phyloP scores from a whole-genome alignment of 2,329 filamentous ascomycete species.

The Ophiostoma angusticollis region DNA sequence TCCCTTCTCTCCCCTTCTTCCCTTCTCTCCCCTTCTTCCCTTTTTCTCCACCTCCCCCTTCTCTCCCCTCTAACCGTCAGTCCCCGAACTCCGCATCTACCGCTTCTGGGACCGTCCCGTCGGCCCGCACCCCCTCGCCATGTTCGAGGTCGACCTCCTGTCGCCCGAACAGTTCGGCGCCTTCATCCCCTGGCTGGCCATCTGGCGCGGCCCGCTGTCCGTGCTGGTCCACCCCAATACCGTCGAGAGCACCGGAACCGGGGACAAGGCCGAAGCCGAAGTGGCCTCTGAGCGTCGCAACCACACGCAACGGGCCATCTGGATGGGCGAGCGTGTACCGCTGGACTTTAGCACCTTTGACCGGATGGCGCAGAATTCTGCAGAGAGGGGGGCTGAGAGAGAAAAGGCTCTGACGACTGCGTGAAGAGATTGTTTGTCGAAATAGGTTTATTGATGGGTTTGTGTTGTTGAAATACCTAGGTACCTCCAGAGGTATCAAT shows the following conservation, averaged over 20 bases:
- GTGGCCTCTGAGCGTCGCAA: slow-evolving; percentile 33
- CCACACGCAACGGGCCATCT: slow-evolving; percentile 56
- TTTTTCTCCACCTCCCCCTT: too few relatives aligned
- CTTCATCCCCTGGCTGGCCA: slow-evolving; percentile 72
- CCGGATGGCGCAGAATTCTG: slow-evolving; percentile 14
- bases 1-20: background rate
- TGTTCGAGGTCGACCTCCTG: slow-evolving; percentile 89
- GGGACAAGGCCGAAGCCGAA: slow-evolving; percentile 14
- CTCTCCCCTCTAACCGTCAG: slow-evolving; percentile 26
- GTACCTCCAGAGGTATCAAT: too few relatives aligned
- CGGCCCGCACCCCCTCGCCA: slow-evolving; percentile 70
- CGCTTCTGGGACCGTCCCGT: slow-evolving; percentile 62
- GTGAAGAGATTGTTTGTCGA: background rate
- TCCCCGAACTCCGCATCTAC: slow-evolving; percentile 78
- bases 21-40: background rate
- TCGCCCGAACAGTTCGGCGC: slow-evolving; percentile 80
- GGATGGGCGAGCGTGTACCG: slow-evolving; percentile 57
- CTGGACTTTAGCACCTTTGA: slow-evolving; percentile 43
- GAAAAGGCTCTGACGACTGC: background rate
- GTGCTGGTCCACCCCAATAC: slow-evolving; percentile 77
- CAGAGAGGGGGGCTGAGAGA: background rate
- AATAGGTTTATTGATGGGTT: too few relatives aligned
- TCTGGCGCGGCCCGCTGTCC: slow-evolving; percentile 69
- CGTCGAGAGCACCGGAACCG: slow-evolving; percentile 24
- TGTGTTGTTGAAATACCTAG: too few relatives aligned